Percentiles rank a stretch among this genome's conserved stretches.
Conservation (phyloP, 1,139 yeast genomes). For the Pichia sp. region DNA sequence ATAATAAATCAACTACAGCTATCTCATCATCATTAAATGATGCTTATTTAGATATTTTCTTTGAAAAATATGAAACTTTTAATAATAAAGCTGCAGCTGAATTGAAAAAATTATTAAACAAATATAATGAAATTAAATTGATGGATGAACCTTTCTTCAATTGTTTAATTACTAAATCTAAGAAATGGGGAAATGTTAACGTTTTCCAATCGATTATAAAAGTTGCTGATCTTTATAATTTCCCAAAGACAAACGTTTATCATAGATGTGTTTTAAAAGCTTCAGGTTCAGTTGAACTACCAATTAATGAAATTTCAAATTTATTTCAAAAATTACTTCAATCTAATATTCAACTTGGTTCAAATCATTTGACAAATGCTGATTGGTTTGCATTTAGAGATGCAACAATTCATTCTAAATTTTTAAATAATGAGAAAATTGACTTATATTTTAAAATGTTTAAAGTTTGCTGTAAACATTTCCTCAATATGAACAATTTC, state of each 20-base stretch:
- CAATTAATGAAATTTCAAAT: conserved; percentile 45
- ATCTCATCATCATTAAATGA: conserved; percentile 62
- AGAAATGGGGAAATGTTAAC: conserved; percentile 58
- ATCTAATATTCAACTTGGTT: conserved; percentile 45
- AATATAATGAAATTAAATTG: conserved; percentile 50
- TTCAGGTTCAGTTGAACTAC: conserved; percentile 52
- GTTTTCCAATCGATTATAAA: conserved; percentile 60
- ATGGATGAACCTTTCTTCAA: conserved; percentile 76
- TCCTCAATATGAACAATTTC: conserved; percentile 37
- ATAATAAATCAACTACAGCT: conserved; percentile 53
- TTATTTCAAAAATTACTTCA: conserved; percentile 53
- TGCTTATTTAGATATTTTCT: conserved; percentile 60
- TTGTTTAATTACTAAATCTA: conserved; percentile 60
- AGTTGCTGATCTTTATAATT: conserved; percentile 53
- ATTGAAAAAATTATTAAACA: conserved; percentile 50
- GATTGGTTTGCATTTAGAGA: conserved; percentile 86
- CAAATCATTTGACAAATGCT: conserved; percentile 61
- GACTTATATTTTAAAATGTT: conserved; percentile 53
- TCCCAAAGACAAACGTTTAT: conserved; percentile 61
- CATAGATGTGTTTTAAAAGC: conserved; percentile 73
- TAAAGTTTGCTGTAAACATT: conserved; percentile 40
- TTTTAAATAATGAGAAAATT: conserved; percentile 32
- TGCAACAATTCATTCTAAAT: conserved; percentile 51
- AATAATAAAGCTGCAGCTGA: conserved; percentile 48
- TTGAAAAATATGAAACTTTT: conserved; percentile 50